Percentiles rank a stretch among this genome's conserved stretches.
Evolutionary conservation across 2,329 filamentous ascomycete species (phyloP).

Genomic region (Alternaria arbusti): DNA sequence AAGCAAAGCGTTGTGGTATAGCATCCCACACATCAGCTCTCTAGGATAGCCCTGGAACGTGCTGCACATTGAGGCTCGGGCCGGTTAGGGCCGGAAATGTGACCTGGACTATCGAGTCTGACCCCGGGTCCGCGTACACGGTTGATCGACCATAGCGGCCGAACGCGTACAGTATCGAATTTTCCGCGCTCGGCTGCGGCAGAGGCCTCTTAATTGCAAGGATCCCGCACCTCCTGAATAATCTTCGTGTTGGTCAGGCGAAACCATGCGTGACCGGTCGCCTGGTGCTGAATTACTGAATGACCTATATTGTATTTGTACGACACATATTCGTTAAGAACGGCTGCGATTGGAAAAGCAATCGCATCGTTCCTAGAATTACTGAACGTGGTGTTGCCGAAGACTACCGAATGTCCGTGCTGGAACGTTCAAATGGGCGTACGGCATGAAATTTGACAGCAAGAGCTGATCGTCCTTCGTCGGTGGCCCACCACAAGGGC

Average conservation of each 20-base stretch:
- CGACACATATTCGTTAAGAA: conserved; percentile 25
- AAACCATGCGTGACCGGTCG: conserved; percentile 14
- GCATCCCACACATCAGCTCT: conserved; percentile 6
- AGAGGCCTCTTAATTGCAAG: conserved; percentile 14
- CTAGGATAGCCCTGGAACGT: conserved; percentile 23
- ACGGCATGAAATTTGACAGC: conserved; percentile 37
- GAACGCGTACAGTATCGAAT: conserved; percentile 23
- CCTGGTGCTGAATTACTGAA: conserved; percentile 10
- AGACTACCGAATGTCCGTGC: conserved; percentile 39
- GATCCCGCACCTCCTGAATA: conserved; percentile 17
- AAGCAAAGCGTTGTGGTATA: conserved; percentile 17
- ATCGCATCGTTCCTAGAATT: conserved; percentile 22
- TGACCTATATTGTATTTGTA: conserved; percentile 32
- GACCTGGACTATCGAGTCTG: conserved; percentile 23
- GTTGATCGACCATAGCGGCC: conserved; percentile 40
- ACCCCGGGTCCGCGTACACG: conserved; percentile 24
- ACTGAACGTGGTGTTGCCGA: conserved; percentile 30
- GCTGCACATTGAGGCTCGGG: conserved; percentile 37
- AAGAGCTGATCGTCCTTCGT: conserved; percentile 32
- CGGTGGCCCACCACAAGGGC: conserved; percentile 34
- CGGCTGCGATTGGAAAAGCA: conserved; percentile 31
- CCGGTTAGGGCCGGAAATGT: conserved; percentile 39
- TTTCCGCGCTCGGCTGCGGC: conserved; percentile 25
- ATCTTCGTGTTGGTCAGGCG: conserved; percentile 16
- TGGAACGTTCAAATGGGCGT: conserved; percentile 35